Evolutionary conservation across 2,329 filamentous ascomycete species (phyloP).

Genomic region (Lasiodiplodia sp.): DNA sequence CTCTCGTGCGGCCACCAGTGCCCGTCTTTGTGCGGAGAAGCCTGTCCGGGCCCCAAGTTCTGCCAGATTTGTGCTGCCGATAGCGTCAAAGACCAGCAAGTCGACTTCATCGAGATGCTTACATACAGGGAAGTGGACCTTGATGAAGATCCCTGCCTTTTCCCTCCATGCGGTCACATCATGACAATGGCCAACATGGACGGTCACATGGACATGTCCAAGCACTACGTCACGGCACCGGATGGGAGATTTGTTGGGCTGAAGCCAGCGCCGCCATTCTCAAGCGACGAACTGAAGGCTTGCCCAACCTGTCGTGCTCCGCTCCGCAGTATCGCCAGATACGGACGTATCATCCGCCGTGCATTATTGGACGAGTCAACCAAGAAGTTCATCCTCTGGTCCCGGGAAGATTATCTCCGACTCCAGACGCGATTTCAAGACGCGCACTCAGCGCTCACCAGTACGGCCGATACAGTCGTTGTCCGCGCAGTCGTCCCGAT

Average conservation of each 20-base stretch:
- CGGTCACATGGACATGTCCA: conserved; percentile 62
- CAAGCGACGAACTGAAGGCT: conserved; percentile 53
- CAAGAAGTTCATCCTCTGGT: conserved; percentile 68
- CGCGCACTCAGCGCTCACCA: conserved; percentile 30
- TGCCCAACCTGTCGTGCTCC: conserved; percentile 69
- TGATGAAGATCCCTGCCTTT: conserved; percentile 66
- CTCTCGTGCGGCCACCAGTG: conserved; percentile 69
- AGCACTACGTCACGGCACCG: conserved; percentile 56
- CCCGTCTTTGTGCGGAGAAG: conserved; percentile 70
- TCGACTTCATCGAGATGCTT: conserved; percentile 65
- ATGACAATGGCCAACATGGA: conserved; percentile 68
- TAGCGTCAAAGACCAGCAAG: conserved; percentile 49
- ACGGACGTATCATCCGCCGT: conserved; percentile 67
- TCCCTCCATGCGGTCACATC: conserved; percentile 70
- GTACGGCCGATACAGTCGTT: conserved; percentile 25
- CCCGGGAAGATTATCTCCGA: conserved; percentile 50
- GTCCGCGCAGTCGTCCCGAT: neutral
- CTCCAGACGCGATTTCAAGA: conserved; percentile 25
- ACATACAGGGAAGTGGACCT: conserved; percentile 66
- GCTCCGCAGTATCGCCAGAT: conserved; percentile 64
- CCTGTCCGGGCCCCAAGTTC: conserved; percentile 59
- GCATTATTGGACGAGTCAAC: conserved; percentile 68
- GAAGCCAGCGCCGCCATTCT: conserved; percentile 36
- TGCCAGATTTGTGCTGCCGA: conserved; percentile 64
- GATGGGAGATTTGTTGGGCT: conserved; percentile 46